phyloP scores from a whole-genome alignment of 2,329 filamentous ascomycete species.

The Fusarium keratoplasticum region DNA sequence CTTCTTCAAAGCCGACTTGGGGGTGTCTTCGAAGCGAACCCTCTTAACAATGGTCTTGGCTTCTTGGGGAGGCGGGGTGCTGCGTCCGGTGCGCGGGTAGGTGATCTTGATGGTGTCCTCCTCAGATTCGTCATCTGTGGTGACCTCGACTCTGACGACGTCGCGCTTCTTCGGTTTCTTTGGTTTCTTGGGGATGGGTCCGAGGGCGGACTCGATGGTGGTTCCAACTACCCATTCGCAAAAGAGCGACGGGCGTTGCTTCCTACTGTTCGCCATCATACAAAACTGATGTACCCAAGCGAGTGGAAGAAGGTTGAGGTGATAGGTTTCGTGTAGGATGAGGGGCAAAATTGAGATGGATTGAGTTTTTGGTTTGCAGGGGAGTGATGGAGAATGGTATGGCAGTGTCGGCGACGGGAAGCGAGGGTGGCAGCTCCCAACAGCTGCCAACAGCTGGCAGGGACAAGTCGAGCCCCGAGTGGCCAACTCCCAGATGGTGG shows the following conservation, averaged over 20 bases:
- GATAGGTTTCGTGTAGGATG: too few relatives aligned
- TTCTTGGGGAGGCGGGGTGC: background rate
- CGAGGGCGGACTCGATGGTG: slow-evolving; percentile 48
- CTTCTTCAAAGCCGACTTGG: slow-evolving; percentile 42
- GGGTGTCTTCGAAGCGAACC: slow-evolving; percentile 55
- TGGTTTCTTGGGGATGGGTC: slow-evolving; percentile 40
- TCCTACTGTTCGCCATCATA: slow-evolving; percentile 35
- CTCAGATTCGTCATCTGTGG: slow-evolving; percentile 65
- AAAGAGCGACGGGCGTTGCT: slow-evolving; percentile 42
- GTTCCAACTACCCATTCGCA: slow-evolving; percentile 57
- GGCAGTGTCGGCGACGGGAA: background rate
- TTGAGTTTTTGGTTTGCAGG: background rate
- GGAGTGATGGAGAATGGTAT: background rate
- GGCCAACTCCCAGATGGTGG: background rate
- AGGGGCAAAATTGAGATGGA: slow-evolving; percentile 9
- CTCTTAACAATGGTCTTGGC: slow-evolving; percentile 50
- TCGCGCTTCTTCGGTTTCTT: slow-evolving; percentile 44
- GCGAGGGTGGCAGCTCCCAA: slow-evolving; percentile 9
- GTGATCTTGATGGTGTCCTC: slow-evolving; percentile 61
- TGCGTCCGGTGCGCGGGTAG: slow-evolving; percentile 56
- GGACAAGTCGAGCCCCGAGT: background rate
- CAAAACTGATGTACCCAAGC: slow-evolving; percentile 6
- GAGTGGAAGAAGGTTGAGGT: background rate
- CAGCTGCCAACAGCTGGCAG: slow-evolving; percentile 11
- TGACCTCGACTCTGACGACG: slow-evolving; percentile 55